Evolutionary conservation across 345 rosid species (phyloP), one percentile per base, ranked within the genome.

Genomic region (Geranium rotundifolium): DNA sequence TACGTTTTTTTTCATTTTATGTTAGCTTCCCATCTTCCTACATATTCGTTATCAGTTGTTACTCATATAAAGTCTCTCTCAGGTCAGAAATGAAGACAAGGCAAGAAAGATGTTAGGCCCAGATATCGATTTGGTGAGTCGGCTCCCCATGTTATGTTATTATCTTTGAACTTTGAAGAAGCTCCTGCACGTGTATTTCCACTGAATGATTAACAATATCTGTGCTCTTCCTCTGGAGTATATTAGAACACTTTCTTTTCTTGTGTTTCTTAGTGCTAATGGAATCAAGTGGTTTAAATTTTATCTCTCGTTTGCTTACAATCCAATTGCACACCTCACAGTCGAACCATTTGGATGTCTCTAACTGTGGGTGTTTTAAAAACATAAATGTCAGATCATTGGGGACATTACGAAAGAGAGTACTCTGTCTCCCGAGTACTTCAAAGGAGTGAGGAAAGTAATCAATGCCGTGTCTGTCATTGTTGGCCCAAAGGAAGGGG

Each of bases 401-500:
- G 97, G 90, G 57, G 95, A 92, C 52, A 80, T 89, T 58, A 82
- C 95, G 50, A 89, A 83, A 68, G 95, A 78, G 63, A 81, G 77
- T 63, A 85, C 95, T 17, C 56, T 92, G 65, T 69, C 57, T 19
- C 85, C 86, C 31, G 81, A 83, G 62, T 77, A 78, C 80, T 92
- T 92, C 68, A 87, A 80, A 82, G 95, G 91, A 72, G 96, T 92
- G 69, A 84, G 78, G 61, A 87, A 84, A 81, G 95, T 89, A 67
- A 84, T 89, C 54, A 89, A 85, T 76, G 90, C 87, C 56, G 84
- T 74, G 72, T 89, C 97, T 59, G 95, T 87, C 59, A 89, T 92
- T n/a, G 86, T 92, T 19, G 97, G 97, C 54, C 99, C 97, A 19
- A 92, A 92, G 79, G 99, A 92, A 82, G 97, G 97, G 57, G 99